These are phyloP conservation scores for Trypanosoma conorhini DNA, from an alignment of 208 protist species.

Conservation along the genomic window DNA sequence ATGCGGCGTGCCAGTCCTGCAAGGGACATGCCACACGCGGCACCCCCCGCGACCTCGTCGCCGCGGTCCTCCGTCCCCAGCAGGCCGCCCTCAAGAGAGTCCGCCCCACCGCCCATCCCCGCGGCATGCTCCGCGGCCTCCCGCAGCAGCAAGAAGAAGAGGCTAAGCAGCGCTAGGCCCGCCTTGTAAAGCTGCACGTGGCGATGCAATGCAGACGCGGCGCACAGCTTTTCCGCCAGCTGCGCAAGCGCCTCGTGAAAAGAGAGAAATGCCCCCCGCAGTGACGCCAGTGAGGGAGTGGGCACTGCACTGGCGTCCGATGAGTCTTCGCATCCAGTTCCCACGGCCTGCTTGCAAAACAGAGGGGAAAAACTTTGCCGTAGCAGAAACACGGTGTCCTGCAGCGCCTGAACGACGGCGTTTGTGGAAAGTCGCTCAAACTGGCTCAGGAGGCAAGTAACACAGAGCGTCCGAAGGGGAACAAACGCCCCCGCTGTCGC, in stretches of 20 bases:
- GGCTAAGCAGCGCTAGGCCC: conserved; percentile 13
- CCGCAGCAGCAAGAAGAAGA: conserved; percentile 20
- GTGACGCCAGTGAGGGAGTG: neutral
- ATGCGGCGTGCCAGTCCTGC: conserved; percentile 10
- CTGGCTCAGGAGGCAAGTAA: conserved; percentile 23
- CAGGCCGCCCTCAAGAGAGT: neutral
- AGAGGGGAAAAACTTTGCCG: conserved; percentile 22
- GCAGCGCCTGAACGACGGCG: conserved; percentile 12
- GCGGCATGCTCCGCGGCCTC: neutral
- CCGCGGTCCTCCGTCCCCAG: neutral
- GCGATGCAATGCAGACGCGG: conserved; percentile 4
- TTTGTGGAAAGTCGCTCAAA: conserved; percentile 16
- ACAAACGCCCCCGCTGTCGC: neutral
- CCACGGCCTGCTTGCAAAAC: neutral
- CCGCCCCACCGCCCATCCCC: neutral
- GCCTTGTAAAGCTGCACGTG: conserved; percentile 24
- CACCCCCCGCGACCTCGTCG: neutral
- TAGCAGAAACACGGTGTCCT: conserved; percentile 23
- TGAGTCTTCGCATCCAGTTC: neutral
- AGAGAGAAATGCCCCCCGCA: conserved; percentile 10
- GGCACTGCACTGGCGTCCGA: neutral
- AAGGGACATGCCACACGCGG: neutral
- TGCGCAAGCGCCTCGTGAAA: conserved; percentile 10
- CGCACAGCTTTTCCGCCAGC: conserved; percentile 17
- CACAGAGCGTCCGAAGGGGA: conserved; percentile 15